Conservation (phyloP, 225 moss, liverwort and hornwort genomes). For the Pleurozium schreberi region DNA sequence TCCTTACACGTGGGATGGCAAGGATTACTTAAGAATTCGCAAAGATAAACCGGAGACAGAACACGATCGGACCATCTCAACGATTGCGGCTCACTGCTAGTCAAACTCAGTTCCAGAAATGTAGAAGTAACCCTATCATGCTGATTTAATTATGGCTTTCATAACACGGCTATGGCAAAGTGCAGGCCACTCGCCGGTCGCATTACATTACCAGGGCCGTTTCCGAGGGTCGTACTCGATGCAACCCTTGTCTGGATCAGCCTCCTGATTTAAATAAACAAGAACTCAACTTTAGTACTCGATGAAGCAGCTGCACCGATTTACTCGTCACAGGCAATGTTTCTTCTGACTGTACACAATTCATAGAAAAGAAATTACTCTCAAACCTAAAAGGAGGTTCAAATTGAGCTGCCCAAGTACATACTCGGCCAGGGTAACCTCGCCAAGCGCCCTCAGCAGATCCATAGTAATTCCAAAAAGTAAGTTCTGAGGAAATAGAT, state of each 20-base stretch:
- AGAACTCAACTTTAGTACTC: not conserved
- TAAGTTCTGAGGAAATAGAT: constrained; percentile 15
- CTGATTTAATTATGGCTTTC: not conserved
- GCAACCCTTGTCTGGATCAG: constrained; percentile 28
- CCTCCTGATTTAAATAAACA: constrained; percentile 14
- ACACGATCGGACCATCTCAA: not conserved
- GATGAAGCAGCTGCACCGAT: not conserved
- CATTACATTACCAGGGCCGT: constrained; percentile 36
- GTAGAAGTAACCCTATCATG: not conserved
- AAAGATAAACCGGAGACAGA: not conserved
- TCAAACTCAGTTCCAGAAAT: not conserved
- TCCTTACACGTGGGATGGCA: not conserved
- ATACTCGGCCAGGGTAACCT: constrained; percentile 32
- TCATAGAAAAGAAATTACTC: not conserved
- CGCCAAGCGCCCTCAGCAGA: constrained; percentile 50
- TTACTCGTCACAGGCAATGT: not conserved
- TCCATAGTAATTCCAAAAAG: constrained; percentile 47
- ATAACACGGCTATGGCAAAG: not conserved
- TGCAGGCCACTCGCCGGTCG: not conserved
- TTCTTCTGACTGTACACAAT: not conserved
- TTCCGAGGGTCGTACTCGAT: constrained; percentile 42
- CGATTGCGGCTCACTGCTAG: not conserved
- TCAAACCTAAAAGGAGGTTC: not conserved
- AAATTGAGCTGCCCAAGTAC: not conserved
- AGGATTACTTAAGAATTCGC: not conserved